Evolutionary conservation across 2,329 filamentous ascomycete species (phyloP).

Genomic region (Talaromyces sp.): DNA sequence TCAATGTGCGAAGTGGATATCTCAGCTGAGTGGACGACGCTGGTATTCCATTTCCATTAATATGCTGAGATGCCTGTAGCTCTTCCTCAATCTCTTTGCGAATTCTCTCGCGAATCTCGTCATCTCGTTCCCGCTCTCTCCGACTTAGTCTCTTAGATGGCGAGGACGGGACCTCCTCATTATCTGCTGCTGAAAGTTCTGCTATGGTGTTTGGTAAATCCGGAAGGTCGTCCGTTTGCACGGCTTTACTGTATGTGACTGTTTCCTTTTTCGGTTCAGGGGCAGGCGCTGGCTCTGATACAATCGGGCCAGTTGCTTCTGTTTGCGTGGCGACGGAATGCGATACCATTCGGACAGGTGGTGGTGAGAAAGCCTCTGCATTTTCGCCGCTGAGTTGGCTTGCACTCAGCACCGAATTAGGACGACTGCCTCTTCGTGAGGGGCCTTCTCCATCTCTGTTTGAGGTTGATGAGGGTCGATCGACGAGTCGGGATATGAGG

Average conservation of each 20-base stretch:
- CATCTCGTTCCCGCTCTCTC: slow-evolving; percentile 77
- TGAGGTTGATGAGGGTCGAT: slow-evolving; percentile 70
- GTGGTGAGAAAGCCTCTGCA: slow-evolving; percentile 35
- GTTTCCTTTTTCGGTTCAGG: slow-evolving; percentile 63
- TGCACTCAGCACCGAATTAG: slow-evolving; percentile 80
- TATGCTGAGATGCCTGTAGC: slow-evolving; percentile 64
- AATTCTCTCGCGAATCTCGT: slow-evolving; percentile 82
- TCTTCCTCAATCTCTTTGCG: slow-evolving; percentile 92
- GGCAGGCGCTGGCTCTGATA: slow-evolving; percentile 72
- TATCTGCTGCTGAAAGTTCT: slow-evolving; percentile 58
- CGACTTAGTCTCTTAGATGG: slow-evolving; percentile 72
- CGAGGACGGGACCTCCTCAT: slow-evolving; percentile 55
- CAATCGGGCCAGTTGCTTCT: slow-evolving; percentile 69
- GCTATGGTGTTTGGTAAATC: slow-evolving; percentile 53
- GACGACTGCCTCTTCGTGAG: slow-evolving; percentile 63
- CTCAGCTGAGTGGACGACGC: slow-evolving; percentile 49
- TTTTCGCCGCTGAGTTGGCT: slow-evolving; percentile 76
- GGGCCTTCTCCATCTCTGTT: slow-evolving; percentile 53
- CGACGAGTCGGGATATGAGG: slow-evolving; percentile 80
- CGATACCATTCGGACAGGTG: slow-evolving; percentile 41
- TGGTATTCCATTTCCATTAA: slow-evolving; percentile 34
- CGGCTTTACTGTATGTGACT: slow-evolving; percentile 94
- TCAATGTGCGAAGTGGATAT: slow-evolving; percentile 78
- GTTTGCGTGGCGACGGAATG: slow-evolving; percentile 61
- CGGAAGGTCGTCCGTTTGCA: slow-evolving; percentile 80